Conservation (phyloP, 768 basidiomycete genomes). For the Auricularia cornea region DNA sequence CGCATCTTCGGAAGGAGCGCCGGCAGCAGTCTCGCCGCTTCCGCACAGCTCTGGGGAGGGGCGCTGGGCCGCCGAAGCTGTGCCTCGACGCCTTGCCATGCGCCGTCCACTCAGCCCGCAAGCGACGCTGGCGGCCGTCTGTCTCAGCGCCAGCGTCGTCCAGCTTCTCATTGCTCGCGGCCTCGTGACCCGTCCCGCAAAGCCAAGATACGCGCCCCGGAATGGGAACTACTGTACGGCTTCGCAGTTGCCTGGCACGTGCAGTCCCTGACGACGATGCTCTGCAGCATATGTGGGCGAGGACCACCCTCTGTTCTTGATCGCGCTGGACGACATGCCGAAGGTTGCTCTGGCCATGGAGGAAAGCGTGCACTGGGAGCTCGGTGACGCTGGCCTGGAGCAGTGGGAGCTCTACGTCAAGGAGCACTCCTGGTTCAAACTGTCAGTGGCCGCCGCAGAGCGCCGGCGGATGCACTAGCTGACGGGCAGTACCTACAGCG, state of each 20-base stretch:
- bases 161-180: background rate
- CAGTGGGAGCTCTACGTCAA: background rate
- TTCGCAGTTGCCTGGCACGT: background rate
- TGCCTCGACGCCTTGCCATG: too few species aligned
- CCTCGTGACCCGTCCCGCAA: background rate
- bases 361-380: background rate
- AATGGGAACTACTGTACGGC: background rate
- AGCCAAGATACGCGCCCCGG: background rate
- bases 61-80: too few species aligned
- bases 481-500: background rate
- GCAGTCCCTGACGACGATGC: background rate
- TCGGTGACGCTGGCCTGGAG: background rate
- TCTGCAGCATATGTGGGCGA: background rate
- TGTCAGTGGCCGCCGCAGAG: background rate
- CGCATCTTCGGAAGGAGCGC: too few species aligned
- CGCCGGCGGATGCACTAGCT: background rate
- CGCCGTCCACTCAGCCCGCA: background rate
- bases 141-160: background rate
- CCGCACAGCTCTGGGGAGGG: too few species aligned
- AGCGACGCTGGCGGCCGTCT: background rate
- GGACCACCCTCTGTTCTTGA: background rate
- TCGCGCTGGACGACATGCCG: background rate
- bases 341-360: background rate
- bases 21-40: too few species aligned
- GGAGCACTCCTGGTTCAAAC: background rate